phyloP scores from a whole-genome alignment of 2,329 filamentous ascomycete species.

The Scedosporium boydii region DNA sequence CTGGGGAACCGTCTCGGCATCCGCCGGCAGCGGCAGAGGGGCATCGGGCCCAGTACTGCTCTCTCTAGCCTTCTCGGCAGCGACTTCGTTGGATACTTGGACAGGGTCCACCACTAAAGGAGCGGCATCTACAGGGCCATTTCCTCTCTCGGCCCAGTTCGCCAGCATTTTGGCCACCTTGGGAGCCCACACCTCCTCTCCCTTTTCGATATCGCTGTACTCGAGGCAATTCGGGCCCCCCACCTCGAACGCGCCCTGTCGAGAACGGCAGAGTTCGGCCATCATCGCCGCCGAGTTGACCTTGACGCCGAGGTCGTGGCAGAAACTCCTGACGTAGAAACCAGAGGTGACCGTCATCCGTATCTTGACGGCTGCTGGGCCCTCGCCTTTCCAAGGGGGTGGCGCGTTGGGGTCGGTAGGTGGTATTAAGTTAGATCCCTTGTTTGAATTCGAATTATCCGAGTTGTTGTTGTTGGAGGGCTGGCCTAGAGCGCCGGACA shows the following conservation, averaged over 20 bases:
- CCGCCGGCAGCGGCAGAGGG: background rate
- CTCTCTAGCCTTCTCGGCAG: background rate
- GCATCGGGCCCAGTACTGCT: background rate
- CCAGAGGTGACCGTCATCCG: conserved; percentile 90
- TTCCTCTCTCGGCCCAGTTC: conserved; percentile 23
- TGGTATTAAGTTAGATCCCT: conserved; percentile 45
- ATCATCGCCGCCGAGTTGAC: conserved; percentile 77
- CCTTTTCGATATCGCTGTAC: conserved; percentile 64
- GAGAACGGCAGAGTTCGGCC: conserved; percentile 70
- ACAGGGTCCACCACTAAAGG: background rate
- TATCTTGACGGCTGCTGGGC: conserved; percentile 69
- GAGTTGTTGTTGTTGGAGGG: conserved; percentile 31
- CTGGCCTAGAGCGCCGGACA: conserved; percentile 48
- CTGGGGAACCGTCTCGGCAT: background rate
- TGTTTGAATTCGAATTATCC: conserved; percentile 16
- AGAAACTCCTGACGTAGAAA: conserved; percentile 92
- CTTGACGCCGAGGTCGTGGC: conserved; percentile 80
- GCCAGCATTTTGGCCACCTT: conserved; percentile 47
- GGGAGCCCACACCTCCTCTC: conserved; percentile 75
- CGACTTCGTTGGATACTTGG: background rate
- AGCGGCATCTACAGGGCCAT: conserved; percentile 3
- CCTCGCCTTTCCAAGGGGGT: conserved; percentile 49
- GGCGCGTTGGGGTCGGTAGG: conserved; percentile 36
- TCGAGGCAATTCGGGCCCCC: conserved; percentile 64
- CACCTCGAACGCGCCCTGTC: conserved; percentile 73